Evolutionary conservation across 768 basidiomycete species (phyloP).

Genomic region (Mycena rebaudengoi): DNA sequence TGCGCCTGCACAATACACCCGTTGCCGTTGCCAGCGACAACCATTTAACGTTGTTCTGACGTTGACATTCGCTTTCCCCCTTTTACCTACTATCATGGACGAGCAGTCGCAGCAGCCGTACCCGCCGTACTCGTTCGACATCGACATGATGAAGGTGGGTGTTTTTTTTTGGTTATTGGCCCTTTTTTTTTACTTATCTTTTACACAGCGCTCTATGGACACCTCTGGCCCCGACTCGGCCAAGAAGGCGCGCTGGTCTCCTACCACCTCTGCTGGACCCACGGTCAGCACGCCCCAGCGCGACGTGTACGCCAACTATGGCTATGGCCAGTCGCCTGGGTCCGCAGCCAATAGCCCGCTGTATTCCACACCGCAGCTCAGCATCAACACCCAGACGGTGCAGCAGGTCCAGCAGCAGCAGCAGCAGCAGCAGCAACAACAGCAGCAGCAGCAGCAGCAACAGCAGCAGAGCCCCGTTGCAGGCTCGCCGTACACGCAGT

Average conservation of each 20-base stretch:
- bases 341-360: slow-evolving; percentile 66
- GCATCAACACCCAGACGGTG: slow-evolving; percentile 66
- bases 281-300: slow-evolving; percentile 51
- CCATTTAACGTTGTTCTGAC: slow-evolving; percentile 65
- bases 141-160: slow-evolving; percentile 93
- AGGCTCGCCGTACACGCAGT: slow-evolving; percentile 61
- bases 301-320: slow-evolving; percentile 87
- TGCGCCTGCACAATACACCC: too few species aligned
- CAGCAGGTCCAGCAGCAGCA: slow-evolving; percentile 50
- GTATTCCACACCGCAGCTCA: slow-evolving; percentile 75
- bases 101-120: slow-evolving; percentile 77
- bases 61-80: slow-evolving; percentile 45
- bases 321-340: slow-evolving; percentile 71
- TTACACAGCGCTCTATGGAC: slow-evolving; percentile 87
- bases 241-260: slow-evolving; percentile 93
- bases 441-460: slow-evolving; percentile 57
- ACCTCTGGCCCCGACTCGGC: slow-evolving; percentile 81
- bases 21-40: too few species aligned
- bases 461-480: slow-evolving; percentile 52
- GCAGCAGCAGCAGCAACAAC: slow-evolving; percentile 54
- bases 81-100: slow-evolving; percentile 58
- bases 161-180: slow-evolving; percentile 40
- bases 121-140: slow-evolving; percentile 76
- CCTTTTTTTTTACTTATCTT: slow-evolving; percentile 41
- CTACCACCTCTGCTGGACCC: slow-evolving; percentile 60